A percentile compares a stretch with the other conserved stretches of the same genome.
Conservation (phyloP, 148 eudicot species). For the Pharnaceum exiguum region DNA sequence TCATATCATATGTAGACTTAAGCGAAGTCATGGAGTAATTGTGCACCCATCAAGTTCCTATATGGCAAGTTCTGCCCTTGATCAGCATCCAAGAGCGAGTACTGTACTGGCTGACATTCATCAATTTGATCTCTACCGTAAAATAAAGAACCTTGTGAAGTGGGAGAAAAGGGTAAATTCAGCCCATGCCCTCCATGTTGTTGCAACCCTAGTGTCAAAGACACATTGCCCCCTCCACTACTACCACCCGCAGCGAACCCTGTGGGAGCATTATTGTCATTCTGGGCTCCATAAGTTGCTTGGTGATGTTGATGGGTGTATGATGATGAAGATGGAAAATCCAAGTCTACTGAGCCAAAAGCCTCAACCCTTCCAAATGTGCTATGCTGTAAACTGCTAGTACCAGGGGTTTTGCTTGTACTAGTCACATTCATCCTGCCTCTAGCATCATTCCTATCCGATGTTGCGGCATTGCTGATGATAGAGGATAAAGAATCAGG, state of each 20-base stretch:
- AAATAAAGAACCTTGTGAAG: constrained; percentile 49
- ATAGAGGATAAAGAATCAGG: constrained; percentile 67
- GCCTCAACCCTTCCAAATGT: constrained; percentile 45
- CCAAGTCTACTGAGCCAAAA: constrained; percentile 51
- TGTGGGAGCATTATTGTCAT: constrained; percentile 23
- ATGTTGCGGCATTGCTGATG: constrained; percentile 33
- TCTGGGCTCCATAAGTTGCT: constrained; percentile 12
- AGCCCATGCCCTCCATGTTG: constrained; percentile 69
- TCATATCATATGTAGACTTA: constrained; percentile 26
- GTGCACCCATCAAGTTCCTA: constrained; percentile 88
- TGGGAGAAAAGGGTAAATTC: constrained; percentile 51
- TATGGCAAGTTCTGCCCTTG: constrained; percentile 73
- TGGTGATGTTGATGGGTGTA: constrained; percentile 42
- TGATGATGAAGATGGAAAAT: constrained; percentile 45
- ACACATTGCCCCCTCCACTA: constrained; percentile 40
- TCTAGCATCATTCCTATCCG: background rate
- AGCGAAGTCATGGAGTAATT: constrained; percentile 80
- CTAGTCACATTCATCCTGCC: background rate
- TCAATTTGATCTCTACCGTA: constrained; percentile 58
- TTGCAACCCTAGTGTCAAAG: constrained; percentile 84
- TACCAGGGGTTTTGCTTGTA: background rate
- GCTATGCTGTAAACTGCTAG: constrained; percentile 12
- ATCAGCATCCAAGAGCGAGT: constrained; percentile 64
- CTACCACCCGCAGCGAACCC: constrained; percentile 26
- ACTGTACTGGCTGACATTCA: constrained; percentile 51